Base-by-base conservation (phyloP, 1,139 yeast species). In the Yamadazyma blattariae region DNA sequence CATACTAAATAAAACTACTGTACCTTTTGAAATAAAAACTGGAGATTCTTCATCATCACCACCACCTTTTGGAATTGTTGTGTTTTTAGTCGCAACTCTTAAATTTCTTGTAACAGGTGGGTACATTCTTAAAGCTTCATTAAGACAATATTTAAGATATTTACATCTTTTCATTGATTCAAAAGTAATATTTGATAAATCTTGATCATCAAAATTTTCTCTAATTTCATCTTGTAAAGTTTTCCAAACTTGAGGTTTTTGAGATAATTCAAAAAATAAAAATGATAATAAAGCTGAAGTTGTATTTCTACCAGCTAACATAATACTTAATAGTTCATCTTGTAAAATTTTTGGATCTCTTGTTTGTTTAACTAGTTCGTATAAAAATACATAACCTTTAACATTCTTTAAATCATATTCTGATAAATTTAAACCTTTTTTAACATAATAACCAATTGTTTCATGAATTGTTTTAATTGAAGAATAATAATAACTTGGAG, bases 101-200 rank as follows among this genome's bases (percentile, higher is more conserved):
- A 62, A 56, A 48, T 76, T 76, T 41, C 57, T 52, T 3, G 81
- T 76, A 7, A 77, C 80, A 5, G 74, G 62, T 4, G 82, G 82
- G 45, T 73, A 72, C 46, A 75, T 41, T 42, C 82, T 61, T 40
- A 76, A 63, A 8, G 66, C 51, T 51, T 76, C 82, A 48, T 71
- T 74, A 29, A 77, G 46, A 30, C 72, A 67, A 34, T 69, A 61
- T 44, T 67, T 66, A 44, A 76, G 61, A 47, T 74, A 74, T 29
- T 57, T 61, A 48, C 78, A 71, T 39, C 64, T 61, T 51, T 75
- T 74, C 49, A 76, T 61, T 3, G 69, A 52, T 41, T 74, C 79
- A 42, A 74, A 64, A 3, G 65, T 50, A 18, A 64, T 56, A n/a
- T 47, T 42, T 2, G 43, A 43, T 4, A 52, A 27, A 2, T 46